Evolutionary conservation across 2,329 filamentous ascomycete species (phyloP), one percentile per base, ranked within the genome.

Genomic region (Akanthomyces lecanii): DNA sequence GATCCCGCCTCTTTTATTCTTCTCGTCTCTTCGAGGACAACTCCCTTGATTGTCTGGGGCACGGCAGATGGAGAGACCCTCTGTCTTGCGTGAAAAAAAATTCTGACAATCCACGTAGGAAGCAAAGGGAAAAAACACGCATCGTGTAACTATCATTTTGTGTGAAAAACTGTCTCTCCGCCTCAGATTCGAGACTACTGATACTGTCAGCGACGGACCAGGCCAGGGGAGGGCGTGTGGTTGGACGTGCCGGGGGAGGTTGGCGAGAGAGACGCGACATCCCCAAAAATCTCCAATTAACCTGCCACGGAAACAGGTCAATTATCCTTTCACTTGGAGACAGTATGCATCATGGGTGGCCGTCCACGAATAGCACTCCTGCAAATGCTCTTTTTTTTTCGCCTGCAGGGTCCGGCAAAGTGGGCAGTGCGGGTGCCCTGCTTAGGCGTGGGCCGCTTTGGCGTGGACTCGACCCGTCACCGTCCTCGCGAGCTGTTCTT

Each of bases 301-400:
- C 11, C 57, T 60, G 47, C 57, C 56, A 59, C 45, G 45, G 56
- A 59, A 59, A 59, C 56, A 59, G 42, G 56, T 30, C 30, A 10
- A 36, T 52, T 23, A 30, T 16, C 33, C 16, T 55, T 42, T 18
- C 42, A 33, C 30, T 25, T 48, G 42, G 44, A 21, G 18, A 18
- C n/a, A 36, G 38, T 18, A 40, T 11, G 44, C 55, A 50, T 58
- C 52, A 55, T 55, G 52, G 16, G 23, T 16, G 2, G 30, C 10
- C 23, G 25, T 28, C 21, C 21, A n/a, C 53, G 36, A 44, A 30
- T 55, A 11, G 28, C 14, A 36, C 4, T 28, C 21, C 25, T 50
- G 23, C 47, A 30, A 28, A 54, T 38, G 38, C 11, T 23, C 10
- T 14, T 33, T 28, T 25, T 45, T 51, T n/a, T 25, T 21, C 11